Conservation (phyloP, 2,329 filamentous ascomycete genomes). For the Metarhizium brunneum region DNA sequence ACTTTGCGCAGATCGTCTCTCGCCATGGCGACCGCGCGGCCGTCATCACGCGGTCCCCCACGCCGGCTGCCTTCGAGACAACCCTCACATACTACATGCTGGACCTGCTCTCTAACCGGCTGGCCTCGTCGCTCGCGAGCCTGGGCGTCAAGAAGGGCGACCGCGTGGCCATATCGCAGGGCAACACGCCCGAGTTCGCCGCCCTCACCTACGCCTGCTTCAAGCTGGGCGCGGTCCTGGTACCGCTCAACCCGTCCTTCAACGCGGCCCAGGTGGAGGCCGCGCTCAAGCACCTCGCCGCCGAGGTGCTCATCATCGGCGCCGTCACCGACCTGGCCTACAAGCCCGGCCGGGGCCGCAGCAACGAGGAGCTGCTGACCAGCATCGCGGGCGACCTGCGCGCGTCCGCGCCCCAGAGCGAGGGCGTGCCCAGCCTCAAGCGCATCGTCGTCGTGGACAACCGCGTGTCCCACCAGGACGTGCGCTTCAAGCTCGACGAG, state of each 20-base stretch:
- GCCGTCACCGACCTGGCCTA: constrained; percentile 77
- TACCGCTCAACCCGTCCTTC: constrained; percentile 90
- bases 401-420: constrained; percentile 22
- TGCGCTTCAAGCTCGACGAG: constrained; percentile 33
- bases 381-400: constrained; percentile 34
- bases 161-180: constrained; percentile 75
- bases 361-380: constrained; percentile 39
- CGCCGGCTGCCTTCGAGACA: constrained; percentile 37
- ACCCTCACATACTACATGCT: constrained; percentile 66
- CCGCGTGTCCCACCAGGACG: constrained; percentile 36
- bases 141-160: constrained; percentile 73
- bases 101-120: constrained; percentile 64
- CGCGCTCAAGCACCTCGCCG: constrained; percentile 67
- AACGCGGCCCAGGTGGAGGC: constrained; percentile 68
- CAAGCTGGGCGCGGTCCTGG: constrained; percentile 88
- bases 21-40: constrained; percentile 54
- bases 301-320: constrained; percentile 70
- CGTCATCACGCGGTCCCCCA: constrained; percentile 42
- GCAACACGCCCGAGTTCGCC: constrained; percentile 78
- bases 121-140: constrained; percentile 61
- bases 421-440: constrained; percentile 57
- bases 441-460: constrained; percentile 76
- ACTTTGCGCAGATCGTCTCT: constrained; percentile 59
- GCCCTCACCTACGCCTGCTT: constrained; percentile 82
- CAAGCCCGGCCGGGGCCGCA: constrained; percentile 43